Evolutionary conservation across 2,329 filamentous ascomycete species (phyloP).

Genomic region (Colletotrichum paranaense): DNA sequence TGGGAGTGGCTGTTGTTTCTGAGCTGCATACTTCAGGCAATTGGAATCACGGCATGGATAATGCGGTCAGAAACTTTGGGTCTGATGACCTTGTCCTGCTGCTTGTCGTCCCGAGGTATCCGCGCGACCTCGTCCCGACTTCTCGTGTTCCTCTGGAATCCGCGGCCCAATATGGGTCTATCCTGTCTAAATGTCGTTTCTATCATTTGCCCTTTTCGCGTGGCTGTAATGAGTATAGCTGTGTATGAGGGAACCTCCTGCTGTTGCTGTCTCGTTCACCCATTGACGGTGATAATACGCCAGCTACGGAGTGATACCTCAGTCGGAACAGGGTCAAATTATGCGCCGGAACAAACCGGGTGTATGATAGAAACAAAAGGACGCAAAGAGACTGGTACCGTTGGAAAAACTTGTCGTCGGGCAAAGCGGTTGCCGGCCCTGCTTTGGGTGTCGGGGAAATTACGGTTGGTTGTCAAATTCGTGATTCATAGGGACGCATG

Average conservation of each 20-base stretch:
- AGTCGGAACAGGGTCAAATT: not conserved
- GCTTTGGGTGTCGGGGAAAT: not conserved
- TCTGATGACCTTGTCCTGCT: constrained; percentile 35
- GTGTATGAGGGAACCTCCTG: not conserved
- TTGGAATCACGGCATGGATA: constrained; percentile 30
- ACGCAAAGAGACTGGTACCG: not conserved
- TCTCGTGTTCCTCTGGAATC: constrained; percentile 29
- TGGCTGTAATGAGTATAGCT: not conserved
- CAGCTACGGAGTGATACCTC: constrained; percentile 12
- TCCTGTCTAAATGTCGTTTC: constrained; percentile 26
- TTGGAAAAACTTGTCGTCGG: not conserved
- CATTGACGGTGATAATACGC: constrained; percentile 17
- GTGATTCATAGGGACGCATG: not conserved
- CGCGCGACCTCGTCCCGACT: constrained; percentile 30
- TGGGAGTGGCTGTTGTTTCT: constrained; percentile 11
- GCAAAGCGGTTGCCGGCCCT: not conserved
- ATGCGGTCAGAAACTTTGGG: constrained; percentile 35
- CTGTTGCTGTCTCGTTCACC: not conserved
- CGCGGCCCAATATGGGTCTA: constrained; percentile 20
- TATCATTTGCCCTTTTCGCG: not conserved
- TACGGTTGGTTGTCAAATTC: not conserved
- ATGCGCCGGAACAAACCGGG: constrained; percentile 4
- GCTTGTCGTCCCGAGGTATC: constrained; percentile 33
- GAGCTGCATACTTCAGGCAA: constrained; percentile 33
- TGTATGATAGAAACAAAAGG: not conserved